A percentile compares a stretch with the other conserved stretches of the same genome.
These are phyloP conservation scores for Amanita inopinata DNA, from an alignment of 768 basidiomycete species.

Conservation along the genomic window DNA sequence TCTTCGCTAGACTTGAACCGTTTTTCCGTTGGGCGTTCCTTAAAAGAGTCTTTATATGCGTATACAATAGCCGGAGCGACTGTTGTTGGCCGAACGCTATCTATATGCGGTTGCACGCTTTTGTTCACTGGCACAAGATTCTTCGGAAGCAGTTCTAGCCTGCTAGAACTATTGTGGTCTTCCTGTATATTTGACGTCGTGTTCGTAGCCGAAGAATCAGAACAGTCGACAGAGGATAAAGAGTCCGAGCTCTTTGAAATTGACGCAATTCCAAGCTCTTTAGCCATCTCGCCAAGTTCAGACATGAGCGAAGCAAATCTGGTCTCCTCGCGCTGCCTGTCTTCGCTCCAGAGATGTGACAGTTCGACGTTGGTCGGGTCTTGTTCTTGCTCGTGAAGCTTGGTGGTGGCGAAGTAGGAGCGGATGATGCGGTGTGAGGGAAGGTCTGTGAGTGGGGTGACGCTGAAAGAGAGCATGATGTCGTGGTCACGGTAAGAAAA, in stretches of 20 bases:
- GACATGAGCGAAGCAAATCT: slow-evolving; percentile 1
- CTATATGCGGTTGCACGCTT: background rate
- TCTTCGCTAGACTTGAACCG: background rate
- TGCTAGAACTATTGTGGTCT: too few species aligned
- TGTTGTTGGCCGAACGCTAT: too few species aligned
- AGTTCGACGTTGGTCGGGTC: background rate
- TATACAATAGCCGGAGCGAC: background rate
- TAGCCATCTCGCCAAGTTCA: slow-evolving; percentile 3
- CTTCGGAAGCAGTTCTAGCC: too few species aligned
- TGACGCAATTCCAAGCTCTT: slow-evolving; percentile 4
- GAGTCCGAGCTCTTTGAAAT: background rate
- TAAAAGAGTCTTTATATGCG: background rate
- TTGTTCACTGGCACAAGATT: background rate
- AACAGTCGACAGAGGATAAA: background rate
- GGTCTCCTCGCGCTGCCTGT: slow-evolving; percentile 2
- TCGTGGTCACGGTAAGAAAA: too few species aligned
- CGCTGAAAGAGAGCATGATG: slow-evolving; percentile 4
- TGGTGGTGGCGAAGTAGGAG: slow-evolving; percentile 1
- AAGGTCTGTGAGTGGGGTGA: slow-evolving; percentile 8
- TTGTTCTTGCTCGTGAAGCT: background rate
- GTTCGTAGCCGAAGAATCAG: background rate
- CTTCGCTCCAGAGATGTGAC: slow-evolving; percentile 8
- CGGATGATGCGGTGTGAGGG: slow-evolving; percentile 5
- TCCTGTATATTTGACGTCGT: too few species aligned
- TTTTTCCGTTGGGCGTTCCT: background rate